Percentiles rank a stretch among this genome's conserved stretches.
Evolutionary conservation across 345 rosid species (phyloP).

Genomic region (Dimocarpus longan): DNA sequence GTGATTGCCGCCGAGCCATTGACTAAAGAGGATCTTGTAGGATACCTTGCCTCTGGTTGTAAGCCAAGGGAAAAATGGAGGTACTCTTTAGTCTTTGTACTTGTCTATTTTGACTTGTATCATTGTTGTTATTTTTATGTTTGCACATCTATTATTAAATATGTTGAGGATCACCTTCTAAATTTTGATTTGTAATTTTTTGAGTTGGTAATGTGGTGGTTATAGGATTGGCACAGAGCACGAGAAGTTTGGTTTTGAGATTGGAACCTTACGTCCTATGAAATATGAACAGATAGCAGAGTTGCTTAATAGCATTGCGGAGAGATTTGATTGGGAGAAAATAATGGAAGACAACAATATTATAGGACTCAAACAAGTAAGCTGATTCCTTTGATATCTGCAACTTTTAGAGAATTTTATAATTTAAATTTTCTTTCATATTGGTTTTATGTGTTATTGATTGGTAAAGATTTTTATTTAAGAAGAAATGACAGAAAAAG

Average conservation of each 20-base stretch:
- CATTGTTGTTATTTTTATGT: not conserved
- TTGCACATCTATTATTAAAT: not conserved
- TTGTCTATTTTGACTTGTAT: not conserved
- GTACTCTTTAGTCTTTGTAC: conserved; percentile 30
- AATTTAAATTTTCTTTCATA: not conserved
- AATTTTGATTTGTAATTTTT: conserved; percentile 7
- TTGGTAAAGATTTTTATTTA: conserved; percentile 3
- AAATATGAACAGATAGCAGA: conserved; percentile 92
- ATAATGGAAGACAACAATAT: conserved; percentile 85
- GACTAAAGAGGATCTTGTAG: conserved; percentile 86
- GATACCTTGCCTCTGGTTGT: conserved; percentile 95
- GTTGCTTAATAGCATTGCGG: conserved; percentile 90
- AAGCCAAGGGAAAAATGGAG: conserved; percentile 96
- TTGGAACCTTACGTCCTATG: conserved; percentile 77
- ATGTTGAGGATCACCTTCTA: not conserved
- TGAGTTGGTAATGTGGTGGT: conserved; percentile 29
- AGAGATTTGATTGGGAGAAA: conserved; percentile 99
- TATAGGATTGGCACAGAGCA: conserved; percentile 98
- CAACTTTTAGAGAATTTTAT: not conserved
- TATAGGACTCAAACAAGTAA: conserved; percentile 95
- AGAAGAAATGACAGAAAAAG: not conserved
- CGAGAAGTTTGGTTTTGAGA: conserved; percentile 97
- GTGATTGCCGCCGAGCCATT: conserved; percentile 74
- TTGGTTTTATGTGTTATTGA: not conserved
- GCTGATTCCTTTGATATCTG: not conserved